These are phyloP conservation scores for Hanseniaspora vineae DNA, from an alignment of 805 yeast species.

Conservation along the genomic window DNA sequence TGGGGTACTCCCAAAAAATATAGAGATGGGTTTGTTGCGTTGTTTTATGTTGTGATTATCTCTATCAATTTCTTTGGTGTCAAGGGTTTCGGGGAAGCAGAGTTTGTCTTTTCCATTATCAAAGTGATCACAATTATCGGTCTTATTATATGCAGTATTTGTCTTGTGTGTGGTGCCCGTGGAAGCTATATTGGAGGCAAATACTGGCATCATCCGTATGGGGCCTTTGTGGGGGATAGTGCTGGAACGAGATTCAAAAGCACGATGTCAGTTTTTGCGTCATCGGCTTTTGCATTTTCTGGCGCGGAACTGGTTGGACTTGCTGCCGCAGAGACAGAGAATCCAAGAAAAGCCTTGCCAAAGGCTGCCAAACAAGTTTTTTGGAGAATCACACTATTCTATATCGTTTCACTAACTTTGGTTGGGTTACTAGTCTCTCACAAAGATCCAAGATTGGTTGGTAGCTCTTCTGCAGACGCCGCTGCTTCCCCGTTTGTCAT, in stretches of 20 bases:
- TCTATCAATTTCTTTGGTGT: slow-evolving; percentile 42
- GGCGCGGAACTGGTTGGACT: slow-evolving; percentile 42
- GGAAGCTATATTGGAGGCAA: slow-evolving; percentile 36
- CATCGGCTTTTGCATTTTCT: slow-evolving; percentile 42
- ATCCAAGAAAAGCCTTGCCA: slow-evolving; percentile 37
- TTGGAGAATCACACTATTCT: slow-evolving; percentile 40
- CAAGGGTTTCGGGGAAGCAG: slow-evolving; percentile 42
- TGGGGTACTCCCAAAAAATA: slow-evolving; percentile 36
- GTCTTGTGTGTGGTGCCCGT: slow-evolving; percentile 35
- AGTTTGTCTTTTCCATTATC: slow-evolving; percentile 34
- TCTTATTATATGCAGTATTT: slow-evolving; percentile 41
- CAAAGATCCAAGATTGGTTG: slow-evolving; percentile 30
- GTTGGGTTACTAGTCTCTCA: slow-evolving; percentile 37
- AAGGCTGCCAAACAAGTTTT: slow-evolving; percentile 42
- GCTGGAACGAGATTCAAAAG: slow-evolving; percentile 34
- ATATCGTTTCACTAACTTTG: slow-evolving; percentile 31
- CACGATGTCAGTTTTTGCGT: slow-evolving; percentile 39
- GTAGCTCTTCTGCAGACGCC: slow-evolving; percentile 40
- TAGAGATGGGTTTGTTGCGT: slow-evolving; percentile 36
- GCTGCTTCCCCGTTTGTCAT: slow-evolving; percentile 70
- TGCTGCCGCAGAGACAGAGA: slow-evolving; percentile 36
- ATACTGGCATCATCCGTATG: slow-evolving; percentile 34
- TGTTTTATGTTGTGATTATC: slow-evolving; percentile 36
- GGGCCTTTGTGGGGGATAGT: slow-evolving; percentile 43
- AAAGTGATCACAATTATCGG: slow-evolving; percentile 38